These are phyloP conservation scores for Apiotrichum veenhuisii DNA, from an alignment of 1,284 basidiomycete species.

Conservation along the genomic window DNA sequence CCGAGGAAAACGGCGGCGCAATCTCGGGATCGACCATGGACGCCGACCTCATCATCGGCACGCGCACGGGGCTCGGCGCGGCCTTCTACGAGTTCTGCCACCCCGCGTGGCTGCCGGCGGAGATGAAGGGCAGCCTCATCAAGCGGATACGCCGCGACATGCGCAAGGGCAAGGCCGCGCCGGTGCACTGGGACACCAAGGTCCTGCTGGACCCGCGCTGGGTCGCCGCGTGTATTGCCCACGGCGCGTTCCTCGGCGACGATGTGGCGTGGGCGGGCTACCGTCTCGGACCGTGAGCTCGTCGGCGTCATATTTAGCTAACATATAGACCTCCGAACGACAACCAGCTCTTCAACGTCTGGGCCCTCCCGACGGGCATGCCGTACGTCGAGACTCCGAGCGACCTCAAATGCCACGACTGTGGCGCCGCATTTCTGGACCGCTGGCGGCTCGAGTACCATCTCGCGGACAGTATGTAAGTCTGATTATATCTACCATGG, in stretches of 20 bases:
- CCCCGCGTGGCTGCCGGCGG: slow-evolving; percentile 10
- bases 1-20: neutral
- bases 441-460: neutral
- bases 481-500: neutral
- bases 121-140: slow-evolving; percentile 5
- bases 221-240: neutral
- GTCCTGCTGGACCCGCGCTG: neutral
- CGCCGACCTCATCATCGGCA: neutral
- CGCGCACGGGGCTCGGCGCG: neutral
- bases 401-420: neutral
- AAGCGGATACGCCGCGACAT: neutral
- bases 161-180: too few relatives aligned
- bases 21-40: neutral
- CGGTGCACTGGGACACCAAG: neutral
- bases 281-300: neutral
- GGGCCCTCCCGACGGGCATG: neutral
- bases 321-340: neutral
- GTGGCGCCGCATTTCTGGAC: neutral
- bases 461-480: neutral
- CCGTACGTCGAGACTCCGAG: neutral
- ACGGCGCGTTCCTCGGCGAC: slow-evolving; percentile 9
- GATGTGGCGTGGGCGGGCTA: slow-evolving; percentile 24
- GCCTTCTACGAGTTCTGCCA: slow-evolving; percentile 12
- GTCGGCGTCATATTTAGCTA: too few relatives aligned
- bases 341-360: slow-evolving; percentile 1